Evolutionary conservation across 345 rosid species (phyloP).

Genomic region (Salix exigua): DNA sequence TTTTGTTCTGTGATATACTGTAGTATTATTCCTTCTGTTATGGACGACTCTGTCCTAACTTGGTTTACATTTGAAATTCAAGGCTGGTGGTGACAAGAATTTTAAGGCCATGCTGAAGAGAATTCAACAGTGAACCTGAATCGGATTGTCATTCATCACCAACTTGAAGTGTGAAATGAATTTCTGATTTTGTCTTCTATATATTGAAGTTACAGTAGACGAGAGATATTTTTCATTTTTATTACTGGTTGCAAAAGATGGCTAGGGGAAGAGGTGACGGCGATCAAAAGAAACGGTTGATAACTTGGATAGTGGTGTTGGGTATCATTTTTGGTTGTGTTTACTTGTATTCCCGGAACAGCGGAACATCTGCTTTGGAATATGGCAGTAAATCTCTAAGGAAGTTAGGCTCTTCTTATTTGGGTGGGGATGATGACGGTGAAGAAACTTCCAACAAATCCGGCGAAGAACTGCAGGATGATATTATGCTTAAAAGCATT

Average conservation of each 20-base stretch:
- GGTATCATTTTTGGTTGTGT: conserved; percentile 63
- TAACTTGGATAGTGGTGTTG: conserved; percentile 48
- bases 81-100: neutral
- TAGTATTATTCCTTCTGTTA: neutral
- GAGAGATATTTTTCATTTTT: neutral
- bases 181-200: neutral
- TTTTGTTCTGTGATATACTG: neutral
- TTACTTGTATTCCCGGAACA: conserved; percentile 60
- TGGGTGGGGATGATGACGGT: conserved; percentile 76
- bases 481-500: conserved; percentile 55
- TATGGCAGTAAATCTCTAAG: conserved; percentile 63
- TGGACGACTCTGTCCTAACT: neutral
- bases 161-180: neutral
- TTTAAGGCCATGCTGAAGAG: neutral
- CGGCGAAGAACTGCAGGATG: conserved; percentile 46
- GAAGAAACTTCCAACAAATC: conserved; percentile 51
- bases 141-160: neutral
- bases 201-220: neutral
- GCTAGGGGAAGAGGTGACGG: conserved; percentile 89
- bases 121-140: neutral
- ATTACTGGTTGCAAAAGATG: neutral
- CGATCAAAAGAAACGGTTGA: conserved; percentile 74
- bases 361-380: conserved; percentile 68
- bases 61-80: neutral
- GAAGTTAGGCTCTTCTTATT: conserved; percentile 73